A percentile compares a stretch with the other conserved stretches of the same genome.
Evolutionary conservation across 2,329 filamentous ascomycete genomes (phyloP).

Genomic region (Dryadomyces sulphureus): DNA sequence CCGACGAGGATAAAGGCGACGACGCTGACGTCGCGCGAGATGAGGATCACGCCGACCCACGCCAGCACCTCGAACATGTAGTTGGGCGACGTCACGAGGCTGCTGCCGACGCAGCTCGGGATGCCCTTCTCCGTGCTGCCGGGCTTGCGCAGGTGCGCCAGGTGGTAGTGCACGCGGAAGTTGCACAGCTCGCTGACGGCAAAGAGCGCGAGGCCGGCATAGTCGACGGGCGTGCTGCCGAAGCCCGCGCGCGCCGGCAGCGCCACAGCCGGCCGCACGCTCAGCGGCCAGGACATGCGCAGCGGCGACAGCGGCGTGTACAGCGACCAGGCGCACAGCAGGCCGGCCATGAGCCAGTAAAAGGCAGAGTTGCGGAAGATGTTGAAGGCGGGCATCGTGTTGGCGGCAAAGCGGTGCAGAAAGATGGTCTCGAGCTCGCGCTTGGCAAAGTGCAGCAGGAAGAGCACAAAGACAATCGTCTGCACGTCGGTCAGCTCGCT

Average conservation of each 20-base stretch:
- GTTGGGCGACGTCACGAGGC: constrained; percentile 85
- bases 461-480: constrained; percentile 56
- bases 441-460: constrained; percentile 79
- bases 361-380: constrained; percentile 91
- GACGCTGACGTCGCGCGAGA: constrained; percentile 67
- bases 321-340: constrained; percentile 70
- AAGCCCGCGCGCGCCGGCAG: constrained; percentile 11
- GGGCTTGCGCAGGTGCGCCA: constrained; percentile 60
- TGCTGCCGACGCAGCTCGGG: constrained; percentile 72
- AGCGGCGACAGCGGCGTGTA: constrained; percentile 64
- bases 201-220: constrained; percentile 57
- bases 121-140: constrained; percentile 82
- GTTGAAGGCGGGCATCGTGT: constrained; percentile 83
- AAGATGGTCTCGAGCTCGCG: constrained; percentile 90
- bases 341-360: constrained; percentile 78
- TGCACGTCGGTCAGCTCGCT: constrained; percentile 42
- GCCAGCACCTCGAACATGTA: constrained; percentile 87
- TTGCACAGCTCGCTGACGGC: constrained; percentile 68
- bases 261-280: background rate
- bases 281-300: constrained; percentile 11
- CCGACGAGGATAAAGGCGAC: constrained; percentile 63
- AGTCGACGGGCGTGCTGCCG: constrained; percentile 32
- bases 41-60: constrained; percentile 70
- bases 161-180: constrained; percentile 61
- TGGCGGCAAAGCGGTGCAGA: constrained; percentile 85